A percentile compares a stretch with the other conserved stretches of the same genome.
phyloP scores from a whole-genome alignment of 2,329 filamentous ascomycete species.

The Fusarium sp. region DNA sequence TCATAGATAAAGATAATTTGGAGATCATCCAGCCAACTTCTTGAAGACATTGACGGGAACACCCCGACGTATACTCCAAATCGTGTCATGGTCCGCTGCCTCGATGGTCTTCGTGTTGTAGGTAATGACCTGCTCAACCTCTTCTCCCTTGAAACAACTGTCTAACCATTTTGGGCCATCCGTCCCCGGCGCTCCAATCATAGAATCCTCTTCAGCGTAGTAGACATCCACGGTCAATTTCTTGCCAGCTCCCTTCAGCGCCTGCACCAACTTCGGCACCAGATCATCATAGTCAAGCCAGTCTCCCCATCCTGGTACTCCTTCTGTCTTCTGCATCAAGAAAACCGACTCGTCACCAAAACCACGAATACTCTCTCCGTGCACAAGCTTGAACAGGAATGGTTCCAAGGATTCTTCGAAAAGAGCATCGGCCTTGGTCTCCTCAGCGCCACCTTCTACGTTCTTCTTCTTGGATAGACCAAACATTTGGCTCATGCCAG shows the following conservation, averaged over 20 bases:
- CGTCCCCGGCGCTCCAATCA: conserved; percentile 4
- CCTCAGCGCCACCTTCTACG: not conserved
- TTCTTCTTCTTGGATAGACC: not conserved
- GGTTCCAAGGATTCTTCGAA: conserved; percentile 1
- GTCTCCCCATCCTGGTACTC: conserved; percentile 1
- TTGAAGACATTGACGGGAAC: not conserved
- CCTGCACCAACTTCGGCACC: not conserved
- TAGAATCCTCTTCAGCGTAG: conserved; percentile 11
- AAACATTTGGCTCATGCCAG: conserved; percentile 14
- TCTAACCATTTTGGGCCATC: conserved; percentile 2
- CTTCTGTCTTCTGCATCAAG: conserved; percentile 17
- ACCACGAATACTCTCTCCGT: not conserved
- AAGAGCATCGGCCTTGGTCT: not conserved
- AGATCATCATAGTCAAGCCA: conserved; percentile 20
- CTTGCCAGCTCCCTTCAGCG: not conserved
- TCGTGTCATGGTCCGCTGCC: not conserved
- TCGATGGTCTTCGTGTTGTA: not conserved
- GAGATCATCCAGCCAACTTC: not conserved
- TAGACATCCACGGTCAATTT: conserved; percentile 7
- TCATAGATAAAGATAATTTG: not conserved
- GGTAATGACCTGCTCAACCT: not conserved
- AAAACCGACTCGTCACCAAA: conserved; percentile 12
- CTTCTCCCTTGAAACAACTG: not conserved
- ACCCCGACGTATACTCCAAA: conserved; percentile 7
- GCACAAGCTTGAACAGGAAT: not conserved